A percentile compares a stretch with the other conserved stretches of the same genome.
Evolutionary conservation across 2,329 filamentous ascomycete species (phyloP).

Genomic region (Lomentospora prolificans): DNA sequence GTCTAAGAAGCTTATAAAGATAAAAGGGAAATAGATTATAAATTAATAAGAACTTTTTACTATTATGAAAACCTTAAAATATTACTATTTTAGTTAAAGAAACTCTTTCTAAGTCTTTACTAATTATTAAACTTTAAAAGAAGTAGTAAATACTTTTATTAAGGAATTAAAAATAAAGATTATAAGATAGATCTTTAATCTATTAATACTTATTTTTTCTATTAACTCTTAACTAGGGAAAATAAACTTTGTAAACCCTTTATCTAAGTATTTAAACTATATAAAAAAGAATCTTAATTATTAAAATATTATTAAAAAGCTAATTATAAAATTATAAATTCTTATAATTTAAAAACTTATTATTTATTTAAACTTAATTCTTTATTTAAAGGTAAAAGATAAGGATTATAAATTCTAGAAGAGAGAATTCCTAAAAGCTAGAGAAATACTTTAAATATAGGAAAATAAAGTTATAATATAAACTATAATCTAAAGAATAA

Average conservation of each 20-base stretch:
- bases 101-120: neutral
- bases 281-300: neutral
- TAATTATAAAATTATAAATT: neutral
- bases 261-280: neutral
- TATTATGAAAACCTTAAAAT: neutral
- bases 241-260: neutral
- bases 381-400: neutral
- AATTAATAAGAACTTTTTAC: neutral
- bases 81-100: neutral
- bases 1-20: neutral
- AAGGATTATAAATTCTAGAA: too few species aligned
- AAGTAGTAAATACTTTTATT: neutral
- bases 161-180: neutral
- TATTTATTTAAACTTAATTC: neutral
- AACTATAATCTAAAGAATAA: neutral
- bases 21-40: neutral
- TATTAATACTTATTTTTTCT: neutral
- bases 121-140: neutral
- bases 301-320: neutral
- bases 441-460: too few species aligned
- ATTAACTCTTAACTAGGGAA: neutral
- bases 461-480: neutral
- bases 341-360: neutral
- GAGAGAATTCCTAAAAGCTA: neutral
- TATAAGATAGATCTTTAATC: neutral